These are phyloP conservation scores for Monosporascus ibericus DNA, from an alignment of 2,329 filamentous ascomycete species.

Conservation along the genomic window DNA sequence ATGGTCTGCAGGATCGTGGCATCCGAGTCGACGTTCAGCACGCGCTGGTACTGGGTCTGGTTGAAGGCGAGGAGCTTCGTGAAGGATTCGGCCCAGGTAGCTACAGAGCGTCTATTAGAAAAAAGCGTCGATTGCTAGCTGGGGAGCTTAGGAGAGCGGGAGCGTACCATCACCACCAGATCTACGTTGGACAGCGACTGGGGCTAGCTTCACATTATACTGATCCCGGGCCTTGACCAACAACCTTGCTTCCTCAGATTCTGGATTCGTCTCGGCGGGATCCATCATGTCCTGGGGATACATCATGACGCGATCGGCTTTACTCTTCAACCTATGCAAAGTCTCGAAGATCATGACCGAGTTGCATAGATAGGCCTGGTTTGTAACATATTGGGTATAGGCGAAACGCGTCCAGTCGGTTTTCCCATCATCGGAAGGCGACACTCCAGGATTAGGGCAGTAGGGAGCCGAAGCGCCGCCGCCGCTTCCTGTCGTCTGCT, in stretches of 20 bases:
- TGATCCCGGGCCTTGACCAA: conserved; percentile 36
- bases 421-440: conserved; percentile 15
- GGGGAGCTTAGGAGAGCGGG: background rate
- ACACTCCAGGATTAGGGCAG: conserved; percentile 17
- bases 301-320: conserved; percentile 39
- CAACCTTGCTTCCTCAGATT: conserved; percentile 25
- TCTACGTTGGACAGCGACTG: conserved; percentile 33
- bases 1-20: conserved; percentile 55
- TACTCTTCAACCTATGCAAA: conserved; percentile 34
- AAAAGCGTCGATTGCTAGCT: background rate
- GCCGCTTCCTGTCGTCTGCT: conserved; percentile 4
- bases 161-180: conserved; percentile 29
- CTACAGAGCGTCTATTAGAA: conserved; percentile 8
- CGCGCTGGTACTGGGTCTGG: conserved; percentile 51
- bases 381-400: conserved; percentile 44
- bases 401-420: conserved; percentile 39
- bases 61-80: conserved; percentile 66
- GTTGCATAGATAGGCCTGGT: conserved; percentile 42
- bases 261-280: conserved; percentile 21
- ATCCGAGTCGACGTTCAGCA: conserved; percentile 55
- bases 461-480: conserved; percentile 9
- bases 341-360: conserved; percentile 45
- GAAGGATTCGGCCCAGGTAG: conserved; percentile 57
- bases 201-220: conserved; percentile 38
- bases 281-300: conserved; percentile 36